Base-by-base conservation (phyloP, 805 yeast species). In the Wickerhamiella musiphila region DNA sequence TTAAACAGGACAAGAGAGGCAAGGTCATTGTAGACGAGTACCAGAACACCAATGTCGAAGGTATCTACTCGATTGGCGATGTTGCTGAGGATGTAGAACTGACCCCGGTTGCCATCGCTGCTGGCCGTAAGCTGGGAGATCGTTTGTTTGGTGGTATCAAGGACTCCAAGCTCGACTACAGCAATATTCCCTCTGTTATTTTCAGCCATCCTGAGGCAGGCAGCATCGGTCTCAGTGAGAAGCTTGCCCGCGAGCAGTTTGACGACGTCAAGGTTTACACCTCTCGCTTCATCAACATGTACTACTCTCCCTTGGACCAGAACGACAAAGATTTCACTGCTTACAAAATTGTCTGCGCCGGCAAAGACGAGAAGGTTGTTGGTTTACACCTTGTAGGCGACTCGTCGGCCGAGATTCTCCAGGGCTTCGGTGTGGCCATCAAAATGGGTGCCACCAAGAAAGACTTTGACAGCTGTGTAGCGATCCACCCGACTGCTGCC, bases 371-470 rank as follows among this genome's bases (percentile, higher is more conserved):
- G 57, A 84, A 81, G 58, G 94, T 90, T 35, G 92, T 90, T 39
- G 99, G 99, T 18, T 60, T 90, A 44, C 98, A 90, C 56, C 58
- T 90, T 35, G 78, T 84, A 44, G 99, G 99, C 39, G 96, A 84
- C 49, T 58, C 70, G 6, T 71, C 90, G 32, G 72, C 93, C 20
- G 99, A 90, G 58, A 84, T 90, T 37, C 66, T 90, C 47, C 99
- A 90, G 65, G 99, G 98, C 23, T 90, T 90, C 49, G 98, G 96
- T 37, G 98, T 84, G 34, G 98, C 98, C 31, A 62, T 90, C 42
- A 84, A 84, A 61, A 90, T 90, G 98, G 99, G 99, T 21, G 98
- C 98, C 26, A 90, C 99, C 23, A 90, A 90, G 64, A 70, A 70
- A 28, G 95, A 90, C 55, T 90, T 90, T 43, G 99, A 90, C 58